Percentiles rank a stretch among this genome's conserved stretches.
These are phyloP conservation scores for Calonectria crousiana DNA, from an alignment of 2,329 filamentous ascomycete species.

Conservation along the genomic window DNA sequence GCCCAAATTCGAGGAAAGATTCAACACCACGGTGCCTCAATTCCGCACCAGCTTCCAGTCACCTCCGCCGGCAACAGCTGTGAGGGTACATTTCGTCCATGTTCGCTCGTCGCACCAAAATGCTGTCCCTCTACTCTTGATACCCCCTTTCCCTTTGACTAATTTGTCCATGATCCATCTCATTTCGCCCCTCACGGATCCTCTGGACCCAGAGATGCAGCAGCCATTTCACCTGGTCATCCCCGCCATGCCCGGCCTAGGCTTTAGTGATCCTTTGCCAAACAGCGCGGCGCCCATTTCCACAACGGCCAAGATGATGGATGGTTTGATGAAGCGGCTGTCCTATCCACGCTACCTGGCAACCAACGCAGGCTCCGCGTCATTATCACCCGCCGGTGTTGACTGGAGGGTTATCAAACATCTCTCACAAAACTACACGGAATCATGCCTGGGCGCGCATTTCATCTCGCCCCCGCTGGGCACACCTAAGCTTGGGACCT, in stretches of 20 bases:
- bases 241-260: conserved; percentile 74
- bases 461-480: conserved; percentile 69
- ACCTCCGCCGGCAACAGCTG: conserved; percentile 53
- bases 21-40: conserved; percentile 73
- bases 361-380: conserved; percentile 64
- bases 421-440: conserved; percentile 60
- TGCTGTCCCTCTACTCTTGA: conserved; percentile 73
- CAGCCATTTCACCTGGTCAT: conserved; percentile 76
- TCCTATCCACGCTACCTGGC: conserved; percentile 70
- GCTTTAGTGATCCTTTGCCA: conserved; percentile 73
- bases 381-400: conserved; percentile 59
- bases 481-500: conserved; percentile 58
- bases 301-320: conserved; percentile 67
- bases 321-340: conserved; percentile 70
- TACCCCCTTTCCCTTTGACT: conserved; percentile 75
- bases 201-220: conserved; percentile 56
- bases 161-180: conserved; percentile 71
- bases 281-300: conserved; percentile 62
- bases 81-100: conserved; percentile 76
- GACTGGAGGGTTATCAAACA: conserved; percentile 64
- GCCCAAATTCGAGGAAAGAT: conserved; percentile 67
- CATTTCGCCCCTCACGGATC: conserved; percentile 66
- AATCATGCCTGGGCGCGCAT: conserved; percentile 70
- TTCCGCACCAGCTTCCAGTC: conserved; percentile 68
- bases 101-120: conserved; percentile 63